Evolutionary conservation across 192 early-diverging fungal genomes (phyloP).

Genomic region (Coemansia sp.): DNA sequence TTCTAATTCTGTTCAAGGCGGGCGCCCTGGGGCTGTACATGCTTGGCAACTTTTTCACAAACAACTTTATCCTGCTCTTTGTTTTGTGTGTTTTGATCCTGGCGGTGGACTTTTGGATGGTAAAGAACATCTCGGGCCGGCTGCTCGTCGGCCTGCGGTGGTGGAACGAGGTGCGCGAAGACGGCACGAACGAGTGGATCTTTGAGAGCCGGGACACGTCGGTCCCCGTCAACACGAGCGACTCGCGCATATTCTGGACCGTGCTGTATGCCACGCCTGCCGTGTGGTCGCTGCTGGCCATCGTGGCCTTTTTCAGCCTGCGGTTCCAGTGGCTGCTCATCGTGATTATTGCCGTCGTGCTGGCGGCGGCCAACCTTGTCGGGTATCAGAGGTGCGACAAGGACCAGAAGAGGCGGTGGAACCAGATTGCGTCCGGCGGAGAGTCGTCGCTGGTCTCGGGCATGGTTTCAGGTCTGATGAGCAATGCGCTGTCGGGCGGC

Average conservation of each 20-base stretch:
- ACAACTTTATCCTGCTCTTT: constrained; percentile 87
- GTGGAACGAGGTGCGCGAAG: constrained; percentile 99
- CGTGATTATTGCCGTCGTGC: constrained; percentile 76
- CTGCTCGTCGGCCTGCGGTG: constrained; percentile 95
- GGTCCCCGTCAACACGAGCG: constrained; percentile 77
- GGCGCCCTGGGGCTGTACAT: constrained; percentile 83
- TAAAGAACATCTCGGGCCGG: constrained; percentile 97
- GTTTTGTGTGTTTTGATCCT: constrained; percentile 88
- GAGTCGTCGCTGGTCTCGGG: constrained; percentile 46
- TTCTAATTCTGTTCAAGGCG: constrained; percentile 86
- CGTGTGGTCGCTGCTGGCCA: constrained; percentile 75
- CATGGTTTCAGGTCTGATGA: constrained; percentile 55
- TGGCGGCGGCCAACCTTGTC: constrained; percentile 90
- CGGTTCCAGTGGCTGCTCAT: constrained; percentile 83
- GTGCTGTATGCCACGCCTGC: constrained; percentile 83
- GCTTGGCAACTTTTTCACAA: constrained; percentile 76
- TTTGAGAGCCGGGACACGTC: constrained; percentile 82
- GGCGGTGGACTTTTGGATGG: constrained; percentile 98
- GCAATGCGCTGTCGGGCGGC: constrained; percentile 34
- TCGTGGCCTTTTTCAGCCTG: constrained; percentile 73
- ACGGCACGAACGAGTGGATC: constrained; percentile 93
- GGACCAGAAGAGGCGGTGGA: constrained; percentile 79
- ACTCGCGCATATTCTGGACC: constrained; percentile 92
- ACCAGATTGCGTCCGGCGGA: constrained; percentile 57
- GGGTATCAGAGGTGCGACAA: constrained; percentile 97